Conservation (phyloP, 116 monocot genomes). For the Cymodocea nodosa region DNA sequence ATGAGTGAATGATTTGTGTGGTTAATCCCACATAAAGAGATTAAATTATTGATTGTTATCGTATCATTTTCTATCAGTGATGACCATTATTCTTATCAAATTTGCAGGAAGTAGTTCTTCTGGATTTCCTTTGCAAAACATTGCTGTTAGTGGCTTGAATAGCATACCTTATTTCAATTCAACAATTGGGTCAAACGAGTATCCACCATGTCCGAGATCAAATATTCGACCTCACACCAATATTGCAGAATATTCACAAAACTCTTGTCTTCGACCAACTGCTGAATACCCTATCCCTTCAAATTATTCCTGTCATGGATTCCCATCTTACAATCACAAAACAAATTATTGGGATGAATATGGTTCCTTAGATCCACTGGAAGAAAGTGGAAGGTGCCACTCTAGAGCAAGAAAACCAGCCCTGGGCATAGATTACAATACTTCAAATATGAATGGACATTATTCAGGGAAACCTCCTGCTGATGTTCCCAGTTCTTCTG, state of each 20-base stretch:
- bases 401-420: constrained; percentile 26
- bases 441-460: constrained; percentile 9
- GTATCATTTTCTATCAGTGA: too few species aligned
- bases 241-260: not conserved
- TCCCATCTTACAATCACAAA: constrained; percentile 2
- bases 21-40: too few species aligned
- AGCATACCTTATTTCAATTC: not conserved
- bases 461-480: constrained; percentile 25
- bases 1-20: too few species aligned
- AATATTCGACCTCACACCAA: not conserved
- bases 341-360: constrained; percentile 5
- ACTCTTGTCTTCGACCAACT: constrained; percentile 8
- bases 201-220: not conserved
- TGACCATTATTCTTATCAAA: too few species aligned
- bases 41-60: too few species aligned
- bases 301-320: constrained; percentile 12
- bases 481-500: constrained; percentile 3
- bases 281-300: constrained; percentile 18
- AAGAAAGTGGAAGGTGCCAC: constrained; percentile 8
- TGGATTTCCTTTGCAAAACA: constrained; percentile 1
- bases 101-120: constrained; percentile 6
- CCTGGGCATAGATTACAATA: constrained; percentile 1
- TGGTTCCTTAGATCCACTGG: constrained; percentile 7
- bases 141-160: constrained; percentile 3
- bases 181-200: not conserved